phyloP scores from a whole-genome alignment of 148 eudicot genomes.

The Dianthus caryophyllus region DNA sequence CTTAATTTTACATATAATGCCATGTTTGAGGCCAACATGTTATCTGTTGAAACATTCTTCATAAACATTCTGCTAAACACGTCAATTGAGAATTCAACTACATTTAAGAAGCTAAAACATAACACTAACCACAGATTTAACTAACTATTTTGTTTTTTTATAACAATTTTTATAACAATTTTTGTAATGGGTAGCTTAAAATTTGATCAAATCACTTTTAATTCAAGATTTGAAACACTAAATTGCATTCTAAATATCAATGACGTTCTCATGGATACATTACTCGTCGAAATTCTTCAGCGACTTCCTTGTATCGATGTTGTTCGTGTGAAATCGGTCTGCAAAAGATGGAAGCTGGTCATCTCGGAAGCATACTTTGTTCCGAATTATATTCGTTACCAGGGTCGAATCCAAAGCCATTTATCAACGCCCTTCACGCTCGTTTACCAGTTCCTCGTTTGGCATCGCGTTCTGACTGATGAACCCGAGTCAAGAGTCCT shows the following conservation, averaged over 20 bases:
- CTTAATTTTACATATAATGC: too few species aligned
- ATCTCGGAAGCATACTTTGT: slow-evolving; percentile 19
- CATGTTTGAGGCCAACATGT: slow-evolving; percentile 4
- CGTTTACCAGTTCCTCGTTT: slow-evolving; percentile 23
- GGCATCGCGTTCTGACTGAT: slow-evolving; percentile 23
- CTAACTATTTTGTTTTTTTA: neutral
- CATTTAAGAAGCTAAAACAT: neutral
- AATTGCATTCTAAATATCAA: slow-evolving; percentile 17
- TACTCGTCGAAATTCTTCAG: slow-evolving; percentile 25
- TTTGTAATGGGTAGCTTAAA: slow-evolving; percentile 9
- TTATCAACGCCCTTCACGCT: slow-evolving; percentile 15
- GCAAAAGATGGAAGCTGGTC: slow-evolving; percentile 23
- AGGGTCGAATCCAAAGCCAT: neutral
- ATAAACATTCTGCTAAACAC: slow-evolving; percentile 24
- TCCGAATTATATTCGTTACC: slow-evolving; percentile 9
- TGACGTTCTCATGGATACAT: slow-evolving; percentile 14
- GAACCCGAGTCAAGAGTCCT: slow-evolving; percentile 17
- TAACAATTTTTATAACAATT: neutral
- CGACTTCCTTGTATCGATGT: slow-evolving; percentile 17
- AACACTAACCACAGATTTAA: neutral
- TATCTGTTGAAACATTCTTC: neutral
- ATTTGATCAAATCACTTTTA: neutral
- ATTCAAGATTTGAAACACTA: neutral
- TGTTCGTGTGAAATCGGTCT: slow-evolving; percentile 27
- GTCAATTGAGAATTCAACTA: neutral